Conservation (phyloP, 228 moss, liverwort and hornwort genomes). For the Sphagnum magellanicum region DNA sequence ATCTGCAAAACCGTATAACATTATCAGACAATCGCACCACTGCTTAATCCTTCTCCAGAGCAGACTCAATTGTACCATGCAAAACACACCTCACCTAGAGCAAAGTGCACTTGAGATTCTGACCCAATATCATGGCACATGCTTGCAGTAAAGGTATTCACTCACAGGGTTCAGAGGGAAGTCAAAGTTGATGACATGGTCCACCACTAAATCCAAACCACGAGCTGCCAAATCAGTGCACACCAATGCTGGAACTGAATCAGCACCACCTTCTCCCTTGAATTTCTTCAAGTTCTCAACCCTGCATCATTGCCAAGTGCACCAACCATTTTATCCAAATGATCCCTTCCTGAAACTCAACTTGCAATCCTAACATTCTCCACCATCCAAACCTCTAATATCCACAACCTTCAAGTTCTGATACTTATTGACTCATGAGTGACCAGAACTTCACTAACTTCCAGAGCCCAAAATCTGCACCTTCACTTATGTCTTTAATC, state of each 20-base stretch:
- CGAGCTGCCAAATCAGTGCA: conserved; percentile 97
- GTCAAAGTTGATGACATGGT: conserved; percentile 97
- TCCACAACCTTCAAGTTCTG: too few species aligned
- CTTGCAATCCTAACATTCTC: too few species aligned
- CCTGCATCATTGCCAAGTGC: conserved; percentile 26
- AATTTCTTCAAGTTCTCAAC: conserved; percentile 87
- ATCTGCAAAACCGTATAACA: conserved; percentile 32
- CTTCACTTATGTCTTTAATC: too few species aligned
- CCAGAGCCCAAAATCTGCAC: too few species aligned
- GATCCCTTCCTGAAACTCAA: too few species aligned
- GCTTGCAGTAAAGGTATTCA: background rate
- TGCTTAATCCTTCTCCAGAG: too few species aligned
- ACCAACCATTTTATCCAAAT: too few species aligned
- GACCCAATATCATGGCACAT: background rate
- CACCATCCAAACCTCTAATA: too few species aligned
- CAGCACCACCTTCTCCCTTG: conserved; percentile 47
- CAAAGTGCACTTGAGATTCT: background rate
- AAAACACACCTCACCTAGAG: background rate
- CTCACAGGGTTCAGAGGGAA: conserved; percentile 96
- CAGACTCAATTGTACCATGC: background rate
- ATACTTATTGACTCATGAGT: too few species aligned
- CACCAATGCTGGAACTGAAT: conserved; percentile 70
- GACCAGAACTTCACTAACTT: too few species aligned
- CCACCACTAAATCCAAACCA: conserved; percentile 94
- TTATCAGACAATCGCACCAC: too few species aligned